phyloP scores from a whole-genome alignment of 2,329 filamentous ascomycete species.

The Fusarium anthophilum region DNA sequence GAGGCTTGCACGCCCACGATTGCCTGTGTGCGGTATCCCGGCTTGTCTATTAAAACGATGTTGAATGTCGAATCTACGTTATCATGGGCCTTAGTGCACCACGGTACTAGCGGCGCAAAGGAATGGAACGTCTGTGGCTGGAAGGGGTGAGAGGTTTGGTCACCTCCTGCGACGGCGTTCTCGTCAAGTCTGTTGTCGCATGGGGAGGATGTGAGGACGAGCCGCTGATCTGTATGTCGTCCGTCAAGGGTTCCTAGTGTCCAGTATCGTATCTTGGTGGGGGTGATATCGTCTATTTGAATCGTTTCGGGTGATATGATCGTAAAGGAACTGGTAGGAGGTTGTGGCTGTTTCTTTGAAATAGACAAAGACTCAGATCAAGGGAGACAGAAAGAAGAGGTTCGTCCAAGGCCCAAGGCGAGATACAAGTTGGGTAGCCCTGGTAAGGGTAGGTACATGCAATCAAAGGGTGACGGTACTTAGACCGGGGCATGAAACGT shows the following conservation, averaged over 20 bases:
- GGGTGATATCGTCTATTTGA: constrained; percentile 14
- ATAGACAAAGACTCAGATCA: constrained; percentile 31
- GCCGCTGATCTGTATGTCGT: constrained; percentile 38
- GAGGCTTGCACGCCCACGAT: constrained; percentile 49
- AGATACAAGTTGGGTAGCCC: constrained; percentile 39
- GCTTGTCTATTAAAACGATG: constrained; percentile 39
- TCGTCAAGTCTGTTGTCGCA: constrained; percentile 48
- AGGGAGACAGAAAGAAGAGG: constrained; percentile 35
- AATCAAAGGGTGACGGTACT: constrained; percentile 41
- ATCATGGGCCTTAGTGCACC: constrained; percentile 44
- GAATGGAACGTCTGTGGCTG: constrained; percentile 31
- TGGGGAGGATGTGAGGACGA: constrained; percentile 42
- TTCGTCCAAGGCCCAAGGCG: constrained; percentile 38
- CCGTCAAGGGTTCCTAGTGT: constrained; percentile 39
- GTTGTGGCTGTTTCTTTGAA: constrained; percentile 15
- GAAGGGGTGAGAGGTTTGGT: constrained; percentile 41
- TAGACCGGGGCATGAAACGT: constrained; percentile 39
- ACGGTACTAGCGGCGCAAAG: constrained; percentile 38
- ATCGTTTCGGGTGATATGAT: constrained; percentile 7
- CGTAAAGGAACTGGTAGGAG: constrained; percentile 10
- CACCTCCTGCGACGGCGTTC: constrained; percentile 47
- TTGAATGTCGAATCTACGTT: constrained; percentile 35
- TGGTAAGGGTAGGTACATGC: constrained; percentile 38
- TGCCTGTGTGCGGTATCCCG: constrained; percentile 39
- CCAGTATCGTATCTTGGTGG: constrained; percentile 11